Base-by-base conservation (phyloP, 2,329 filamentous ascomycete genomes). In the Cercospora sp. region DNA sequence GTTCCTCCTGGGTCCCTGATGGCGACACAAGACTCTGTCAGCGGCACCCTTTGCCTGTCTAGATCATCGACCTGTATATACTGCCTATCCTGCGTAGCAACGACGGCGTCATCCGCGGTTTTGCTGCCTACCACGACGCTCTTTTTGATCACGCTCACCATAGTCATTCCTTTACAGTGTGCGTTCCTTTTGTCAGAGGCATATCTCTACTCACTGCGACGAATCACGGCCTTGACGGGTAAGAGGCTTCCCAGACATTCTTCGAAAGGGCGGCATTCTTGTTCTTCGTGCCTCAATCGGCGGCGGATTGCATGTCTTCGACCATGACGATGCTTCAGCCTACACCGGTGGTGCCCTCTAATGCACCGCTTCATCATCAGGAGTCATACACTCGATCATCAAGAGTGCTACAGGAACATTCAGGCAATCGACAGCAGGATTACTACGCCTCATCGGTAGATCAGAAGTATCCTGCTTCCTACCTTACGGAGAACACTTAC, bases 161-260 rank as follows among this genome's bases (percentile, higher is more conserved):
- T 73, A 80, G 80, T 81, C 80, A 80, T 80, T 82, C 80, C 77
- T 81, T 82, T 59, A 78, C 78, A 78, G 77, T 78, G 72, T 76
- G 81, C 79, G 78, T 80, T 82, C 80, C 75, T 81, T 81, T 71
- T 66, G 70, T 65, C 68, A 66, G 63, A 57, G 66, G 64, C 65
- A 61, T 66, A 21, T 53, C 43, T 26, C 40, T 24, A 32, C 45
- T 34, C 71, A 5, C 24, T 30, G 21, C 49, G 70, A 73, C 73
- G 72, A 75, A 75, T 76, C 72, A 74, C 73, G 68, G 70, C 51
- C 45, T 66, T 18, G n/a, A 45, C 68, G 60, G 45, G 4, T 43
- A 8, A 28, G 43, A 66, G 51, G 68, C 43, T 18, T 59, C 58
- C 66, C 68, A 61, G 69, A 66, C 74, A 75, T 75, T 76, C 75